phyloP scores from a whole-genome alignment of 1,284 basidiomycete species.

The Meira nashicola region DNA sequence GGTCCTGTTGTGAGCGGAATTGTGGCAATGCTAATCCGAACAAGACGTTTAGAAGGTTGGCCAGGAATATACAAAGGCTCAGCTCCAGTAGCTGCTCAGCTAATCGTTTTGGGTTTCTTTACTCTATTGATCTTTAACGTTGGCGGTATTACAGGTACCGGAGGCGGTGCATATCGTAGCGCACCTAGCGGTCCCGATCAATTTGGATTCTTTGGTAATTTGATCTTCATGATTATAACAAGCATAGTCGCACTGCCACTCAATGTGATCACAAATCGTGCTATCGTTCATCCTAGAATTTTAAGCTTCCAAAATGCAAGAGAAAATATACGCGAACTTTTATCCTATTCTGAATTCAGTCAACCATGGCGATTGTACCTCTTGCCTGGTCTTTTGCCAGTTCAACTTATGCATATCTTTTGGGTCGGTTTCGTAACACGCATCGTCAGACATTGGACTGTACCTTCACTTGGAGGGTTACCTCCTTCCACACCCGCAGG shows the following conservation, averaged over 20 bases:
- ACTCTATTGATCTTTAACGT: conserved; percentile 37
- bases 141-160: conserved; percentile 13
- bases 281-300: conserved; percentile 44
- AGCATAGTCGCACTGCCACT: conserved; percentile 36
- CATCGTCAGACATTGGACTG: conserved; percentile 35
- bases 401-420: conserved; percentile 32
- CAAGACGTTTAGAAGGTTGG: conserved; percentile 47
- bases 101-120: conserved; percentile 22
- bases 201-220: conserved; percentile 39
- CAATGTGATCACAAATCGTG: conserved; percentile 38
- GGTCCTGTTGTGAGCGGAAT: conserved; percentile 48
- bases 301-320: conserved; percentile 25
- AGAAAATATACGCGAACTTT: conserved; percentile 35
- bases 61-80: conserved; percentile 44
- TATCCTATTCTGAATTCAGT: conserved; percentile 36
- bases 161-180: conserved; percentile 35
- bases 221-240: conserved; percentile 37
- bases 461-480: conserved; percentile 34
- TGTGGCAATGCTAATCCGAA: conserved; percentile 39
- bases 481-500: conserved; percentile 24
- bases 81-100: conserved; percentile 15
- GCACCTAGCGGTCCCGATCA: conserved; percentile 37
- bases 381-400: conserved; percentile 39
- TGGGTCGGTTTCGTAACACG: conserved; percentile 40
- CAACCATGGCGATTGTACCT: conserved; percentile 47